Conservation (phyloP, 2,329 filamentous ascomycete genomes). For the Alternaria burnsii region DNA sequence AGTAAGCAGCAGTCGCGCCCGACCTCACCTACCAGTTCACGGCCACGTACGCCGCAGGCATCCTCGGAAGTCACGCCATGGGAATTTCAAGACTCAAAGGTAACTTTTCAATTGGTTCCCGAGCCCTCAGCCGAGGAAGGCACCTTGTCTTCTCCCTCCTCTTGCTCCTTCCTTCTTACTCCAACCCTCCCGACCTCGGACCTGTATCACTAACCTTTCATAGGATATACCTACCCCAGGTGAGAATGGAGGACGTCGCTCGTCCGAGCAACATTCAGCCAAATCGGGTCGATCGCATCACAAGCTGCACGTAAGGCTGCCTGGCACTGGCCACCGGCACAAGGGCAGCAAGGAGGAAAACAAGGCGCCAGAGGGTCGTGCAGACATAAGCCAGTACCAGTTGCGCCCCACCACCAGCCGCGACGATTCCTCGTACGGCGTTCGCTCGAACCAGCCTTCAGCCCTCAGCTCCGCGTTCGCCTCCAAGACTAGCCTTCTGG, state of each 20-base stretch:
- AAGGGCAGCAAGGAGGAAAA: slow-evolving; percentile 70
- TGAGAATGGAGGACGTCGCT: slow-evolving; percentile 45
- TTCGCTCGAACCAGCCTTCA: slow-evolving; percentile 53
- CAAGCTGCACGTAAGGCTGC: slow-evolving; percentile 66
- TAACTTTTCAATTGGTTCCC: slow-evolving; percentile 54
- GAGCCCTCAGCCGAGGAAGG: neutral
- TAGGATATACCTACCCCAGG: slow-evolving; percentile 42
- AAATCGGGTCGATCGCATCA: slow-evolving; percentile 65
- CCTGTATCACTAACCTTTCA: slow-evolving; percentile 22
- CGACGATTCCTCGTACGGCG: slow-evolving; percentile 71
- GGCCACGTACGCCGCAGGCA: slow-evolving; percentile 84
- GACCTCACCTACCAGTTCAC: slow-evolving; percentile 76
- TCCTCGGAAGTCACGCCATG: slow-evolving; percentile 97
- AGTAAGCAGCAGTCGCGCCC: slow-evolving; percentile 62
- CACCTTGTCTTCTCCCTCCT: neutral
- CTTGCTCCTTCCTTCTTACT: neutral
- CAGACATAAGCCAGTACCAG: slow-evolving; percentile 56
- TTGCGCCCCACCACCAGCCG: slow-evolving; percentile 77
- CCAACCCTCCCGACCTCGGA: slow-evolving; percentile 5
- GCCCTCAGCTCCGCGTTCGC: slow-evolving; percentile 59
- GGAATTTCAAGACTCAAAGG: slow-evolving; percentile 86
- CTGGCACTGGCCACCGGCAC: slow-evolving; percentile 69
- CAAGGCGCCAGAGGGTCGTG: slow-evolving; percentile 43
- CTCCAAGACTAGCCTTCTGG: slow-evolving; percentile 60
- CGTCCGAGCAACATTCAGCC: slow-evolving; percentile 46